Evolutionary conservation across 2,329 filamentous ascomycete species (phyloP), one percentile per base, ranked within the genome.

Genomic region (Fusarium equiseti): DNA sequence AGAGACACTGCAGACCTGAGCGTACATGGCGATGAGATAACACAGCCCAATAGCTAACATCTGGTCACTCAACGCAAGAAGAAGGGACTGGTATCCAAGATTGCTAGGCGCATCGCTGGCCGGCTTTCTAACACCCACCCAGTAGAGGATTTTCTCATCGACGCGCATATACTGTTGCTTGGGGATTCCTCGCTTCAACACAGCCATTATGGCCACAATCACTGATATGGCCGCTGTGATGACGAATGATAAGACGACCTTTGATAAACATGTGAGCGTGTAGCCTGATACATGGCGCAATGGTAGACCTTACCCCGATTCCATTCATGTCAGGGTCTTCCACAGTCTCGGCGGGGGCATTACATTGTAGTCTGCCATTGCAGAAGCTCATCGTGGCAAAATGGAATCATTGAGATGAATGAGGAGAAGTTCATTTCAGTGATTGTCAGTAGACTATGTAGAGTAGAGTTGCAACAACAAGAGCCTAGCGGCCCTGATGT

Each of bases 291-390:
- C 11, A 31, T 13, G 38, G 24, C 26, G 20, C 16, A 53, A 15
- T 13, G 18, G 11, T n/a, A 31, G 12, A 18, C 26, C 49, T 48
- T 52, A 59, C 67, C 24, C 53, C 68, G 35, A 71, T 68, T 27
- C 68, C 67, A 11, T 71, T 54, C 67, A 70, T 70, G 24, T 71
- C 62, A 43, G 68, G 44, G 20, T 71, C 68, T 45, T 63, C 56
- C 38, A 62, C 46, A 15, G 45, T 35, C 31, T 58, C 56, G 9
- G 56, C 51, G 7, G 38, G 35, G 22, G 26, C 18, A 27, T 32
- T 16, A 27, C 55, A 70, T 16, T 40, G 29, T 15, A 61, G n/a
- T 15, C 42, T 55, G 13, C 48, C 56, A 49, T 48, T 44, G 27
- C 62, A 66, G 26, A 66, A 40, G 29, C 35, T 29, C 62, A 61